phyloP scores from a whole-genome alignment of 2,329 filamentous ascomycete genomes.

The Whalleya microplaca region DNA sequence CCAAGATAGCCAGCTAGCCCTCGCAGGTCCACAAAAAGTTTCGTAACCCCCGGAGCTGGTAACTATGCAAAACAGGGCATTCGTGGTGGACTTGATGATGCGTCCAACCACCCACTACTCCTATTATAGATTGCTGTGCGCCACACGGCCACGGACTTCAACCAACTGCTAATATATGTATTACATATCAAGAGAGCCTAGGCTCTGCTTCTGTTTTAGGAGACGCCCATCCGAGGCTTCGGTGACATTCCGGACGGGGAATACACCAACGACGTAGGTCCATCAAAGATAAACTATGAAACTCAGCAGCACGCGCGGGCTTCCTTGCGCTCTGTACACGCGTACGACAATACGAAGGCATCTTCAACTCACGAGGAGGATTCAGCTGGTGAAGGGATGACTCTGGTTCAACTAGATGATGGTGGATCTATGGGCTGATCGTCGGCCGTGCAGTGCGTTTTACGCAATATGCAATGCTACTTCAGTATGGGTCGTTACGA shows the following conservation, averaged over 20 bases:
- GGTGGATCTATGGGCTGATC: slow-evolving; percentile 17
- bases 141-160: slow-evolving; percentile 3
- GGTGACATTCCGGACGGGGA: slow-evolving; percentile 9
- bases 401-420: slow-evolving; percentile 2
- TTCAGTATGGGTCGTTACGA: slow-evolving; percentile 2
- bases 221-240: slow-evolving; percentile 1
- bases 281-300: slow-evolving; percentile 7
- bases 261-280: slow-evolving; percentile 8
- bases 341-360: slow-evolving; percentile 5
- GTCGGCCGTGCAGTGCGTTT: slow-evolving; percentile 4
- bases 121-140: slow-evolving; percentile 5
- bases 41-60: slow-evolving; percentile 21
- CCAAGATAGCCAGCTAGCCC: slow-evolving; percentile 10
- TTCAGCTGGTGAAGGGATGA: slow-evolving; percentile 12
- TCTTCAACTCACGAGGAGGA: slow-evolving; percentile 8
- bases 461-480: slow-evolving; percentile 16
- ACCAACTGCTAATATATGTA: slow-evolving; percentile 10
- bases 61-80: slow-evolving; percentile 10
- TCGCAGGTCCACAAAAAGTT: slow-evolving; percentile 10
- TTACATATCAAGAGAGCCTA: slow-evolving; percentile 7
- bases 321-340: slow-evolving; percentile 7
- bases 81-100: slow-evolving; percentile 6
- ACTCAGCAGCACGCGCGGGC: slow-evolving; percentile 10
- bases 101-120: slow-evolving; percentile 4
- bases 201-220: slow-evolving; percentile 1